Evolutionary conservation across 371 early-diverging fungal genomes (phyloP).

Genomic region (Apophysomyces variabilis): DNA sequence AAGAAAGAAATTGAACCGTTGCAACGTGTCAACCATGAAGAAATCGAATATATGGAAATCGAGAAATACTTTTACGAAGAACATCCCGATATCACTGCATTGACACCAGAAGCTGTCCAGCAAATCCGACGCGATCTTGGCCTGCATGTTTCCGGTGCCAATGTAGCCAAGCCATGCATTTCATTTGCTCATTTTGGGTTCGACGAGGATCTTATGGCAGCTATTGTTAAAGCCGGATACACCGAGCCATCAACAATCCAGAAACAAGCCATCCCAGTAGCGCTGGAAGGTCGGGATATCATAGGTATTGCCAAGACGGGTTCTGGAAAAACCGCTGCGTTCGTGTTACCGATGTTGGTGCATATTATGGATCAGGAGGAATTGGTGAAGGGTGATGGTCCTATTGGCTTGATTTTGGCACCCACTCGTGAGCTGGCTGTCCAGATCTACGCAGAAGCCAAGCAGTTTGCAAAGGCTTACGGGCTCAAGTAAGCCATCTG

Average conservation of each 20-base stretch:
- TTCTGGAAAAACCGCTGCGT: slow-evolving; percentile 79
- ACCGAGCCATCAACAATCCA: slow-evolving; percentile 83
- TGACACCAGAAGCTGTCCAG: slow-evolving; percentile 60
- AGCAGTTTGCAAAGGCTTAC: slow-evolving; percentile 80
- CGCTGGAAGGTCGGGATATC: slow-evolving; percentile 80
- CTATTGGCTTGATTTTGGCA: slow-evolving; percentile 76
- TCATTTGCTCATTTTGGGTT: slow-evolving; percentile 91
- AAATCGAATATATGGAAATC: slow-evolving; percentile 73
- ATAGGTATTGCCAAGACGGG: slow-evolving; percentile 93
- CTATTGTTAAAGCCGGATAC: slow-evolving; percentile 67
- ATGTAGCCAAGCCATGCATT: slow-evolving; percentile 77
- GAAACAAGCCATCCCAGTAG: slow-evolving; percentile 77
- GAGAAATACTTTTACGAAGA: slow-evolving; percentile 87
- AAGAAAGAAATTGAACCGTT: slow-evolving; percentile 73
- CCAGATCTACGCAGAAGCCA: slow-evolving; percentile 85
- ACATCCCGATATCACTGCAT: slow-evolving; percentile 70
- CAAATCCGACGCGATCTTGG: slow-evolving; percentile 62
- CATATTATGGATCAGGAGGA: slow-evolving; percentile 87
- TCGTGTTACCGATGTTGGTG: slow-evolving; percentile 83
- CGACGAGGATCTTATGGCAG: slow-evolving; percentile 71
- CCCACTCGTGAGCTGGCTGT: slow-evolving; percentile 92
- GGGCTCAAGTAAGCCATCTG: slow-evolving; percentile 52
- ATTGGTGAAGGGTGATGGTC: slow-evolving; percentile 70
- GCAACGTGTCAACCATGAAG: slow-evolving; percentile 71
- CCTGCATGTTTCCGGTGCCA: slow-evolving; percentile 68